Percentiles rank a stretch among this genome's conserved stretches.
Conservation (phyloP, 148 eudicot species). For the Nyssa sinensis region DNA sequence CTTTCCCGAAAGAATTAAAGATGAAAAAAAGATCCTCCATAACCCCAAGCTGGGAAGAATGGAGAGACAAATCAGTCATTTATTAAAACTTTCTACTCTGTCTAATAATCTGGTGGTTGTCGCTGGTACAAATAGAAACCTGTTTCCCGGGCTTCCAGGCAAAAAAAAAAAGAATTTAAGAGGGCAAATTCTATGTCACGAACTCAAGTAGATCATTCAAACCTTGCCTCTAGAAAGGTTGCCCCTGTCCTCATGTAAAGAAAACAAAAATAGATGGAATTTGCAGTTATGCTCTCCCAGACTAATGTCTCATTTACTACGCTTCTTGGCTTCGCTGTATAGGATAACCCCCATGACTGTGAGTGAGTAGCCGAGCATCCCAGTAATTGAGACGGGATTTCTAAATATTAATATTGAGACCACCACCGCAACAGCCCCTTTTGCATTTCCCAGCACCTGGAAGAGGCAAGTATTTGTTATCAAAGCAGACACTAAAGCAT, state of each 20-base stretch:
- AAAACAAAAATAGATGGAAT: not conserved
- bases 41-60: not conserved
- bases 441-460: conserved; percentile 33
- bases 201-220: not conserved
- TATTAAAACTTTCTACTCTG: not conserved
- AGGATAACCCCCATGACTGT: conserved; percentile 27
- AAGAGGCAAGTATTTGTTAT: not conserved
- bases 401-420: conserved; percentile 26
- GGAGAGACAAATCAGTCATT: not conserved
- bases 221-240: not conserved
- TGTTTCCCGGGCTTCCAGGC: not conserved
- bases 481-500: not conserved
- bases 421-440: conserved; percentile 31
- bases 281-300: not conserved
- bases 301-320: conserved; percentile 17
- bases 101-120: not conserved
- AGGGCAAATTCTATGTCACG: not conserved
- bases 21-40: not conserved
- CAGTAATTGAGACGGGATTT: conserved; percentile 27
- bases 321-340: conserved; percentile 29
- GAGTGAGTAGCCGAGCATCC: conserved; percentile 26
- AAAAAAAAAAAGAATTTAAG: not conserved
- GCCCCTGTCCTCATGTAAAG: not conserved
- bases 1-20: not conserved
- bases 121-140: not conserved